phyloP scores from a whole-genome alignment of 2,329 filamentous ascomycete genomes.

The Hypoxylon sp. region DNA sequence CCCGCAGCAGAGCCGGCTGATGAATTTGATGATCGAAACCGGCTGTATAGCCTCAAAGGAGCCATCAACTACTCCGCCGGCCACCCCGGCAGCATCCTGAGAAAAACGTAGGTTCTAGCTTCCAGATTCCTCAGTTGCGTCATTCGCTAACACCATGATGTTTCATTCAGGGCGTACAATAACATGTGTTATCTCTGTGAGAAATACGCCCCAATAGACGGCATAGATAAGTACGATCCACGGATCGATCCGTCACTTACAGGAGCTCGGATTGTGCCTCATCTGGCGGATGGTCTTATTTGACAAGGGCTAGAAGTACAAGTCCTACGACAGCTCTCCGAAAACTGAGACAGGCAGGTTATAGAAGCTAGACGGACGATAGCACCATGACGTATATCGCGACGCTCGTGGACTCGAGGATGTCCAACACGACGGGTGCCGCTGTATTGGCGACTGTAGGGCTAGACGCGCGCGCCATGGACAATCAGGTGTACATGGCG shows the following conservation, averaged over 20 bases:
- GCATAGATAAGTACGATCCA: slow-evolving; percentile 11
- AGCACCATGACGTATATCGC: too few species aligned
- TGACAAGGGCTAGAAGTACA: neutral
- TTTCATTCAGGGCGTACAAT: neutral
- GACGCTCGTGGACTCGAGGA: slow-evolving; percentile 93
- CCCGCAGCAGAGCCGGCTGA: slow-evolving; percentile 37
- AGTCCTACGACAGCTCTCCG: neutral
- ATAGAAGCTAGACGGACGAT: neutral
- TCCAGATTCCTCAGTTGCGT: neutral
- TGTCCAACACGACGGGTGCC: slow-evolving; percentile 92
- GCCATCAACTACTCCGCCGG: slow-evolving; percentile 13
- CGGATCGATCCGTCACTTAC: slow-evolving; percentile 9
- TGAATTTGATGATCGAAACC: slow-evolving; percentile 42
- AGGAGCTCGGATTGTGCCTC: slow-evolving; percentile 5
- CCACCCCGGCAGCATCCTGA: slow-evolving; percentile 5
- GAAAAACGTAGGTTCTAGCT: slow-evolving; percentile 1
- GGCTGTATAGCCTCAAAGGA: slow-evolving; percentile 23
- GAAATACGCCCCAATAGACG: slow-evolving; percentile 4
- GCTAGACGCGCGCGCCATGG: slow-evolving; percentile 84
- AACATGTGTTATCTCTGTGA: slow-evolving; percentile 16
- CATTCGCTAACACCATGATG: neutral
- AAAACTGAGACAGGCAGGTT: neutral
- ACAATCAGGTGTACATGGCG: slow-evolving; percentile 94
- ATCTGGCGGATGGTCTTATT: slow-evolving; percentile 5
- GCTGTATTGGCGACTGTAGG: slow-evolving; percentile 89